Conservation (phyloP, 352 stramenopile species). For the Phytopythium helicoides region DNA sequence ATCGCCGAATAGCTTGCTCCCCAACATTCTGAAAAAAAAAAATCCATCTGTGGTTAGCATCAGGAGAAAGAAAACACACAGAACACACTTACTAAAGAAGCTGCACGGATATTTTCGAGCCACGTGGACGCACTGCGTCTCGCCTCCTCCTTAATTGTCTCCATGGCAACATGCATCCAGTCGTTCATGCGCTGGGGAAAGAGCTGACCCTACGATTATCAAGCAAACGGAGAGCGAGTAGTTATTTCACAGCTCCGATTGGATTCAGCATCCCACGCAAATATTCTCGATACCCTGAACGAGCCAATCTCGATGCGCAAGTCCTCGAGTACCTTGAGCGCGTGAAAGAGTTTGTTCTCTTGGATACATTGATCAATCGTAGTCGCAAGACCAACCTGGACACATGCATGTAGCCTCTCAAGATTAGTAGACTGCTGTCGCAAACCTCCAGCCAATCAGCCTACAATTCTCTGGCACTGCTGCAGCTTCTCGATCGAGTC, state of each 20-base stretch:
- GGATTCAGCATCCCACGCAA: not conserved
- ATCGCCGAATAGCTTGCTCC: constrained; percentile 59
- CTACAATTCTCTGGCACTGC: constrained; percentile 77
- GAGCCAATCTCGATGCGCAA: constrained; percentile 62
- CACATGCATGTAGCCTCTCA: not conserved
- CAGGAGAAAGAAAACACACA: not conserved
- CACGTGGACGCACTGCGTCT: constrained; percentile 61
- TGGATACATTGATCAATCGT: constrained; percentile 67
- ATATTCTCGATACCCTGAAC: constrained; percentile 41
- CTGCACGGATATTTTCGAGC: constrained; percentile 69
- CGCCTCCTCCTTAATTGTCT: constrained; percentile 71
- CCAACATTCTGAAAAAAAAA: constrained; percentile 45
- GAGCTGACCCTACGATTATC: constrained; percentile 46
- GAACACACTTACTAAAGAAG: constrained; percentile 35
- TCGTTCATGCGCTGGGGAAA: constrained; percentile 78
- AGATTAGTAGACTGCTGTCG: not conserved
- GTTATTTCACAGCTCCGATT: not conserved
- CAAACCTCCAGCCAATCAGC: not conserved
- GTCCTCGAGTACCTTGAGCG: constrained; percentile 73
- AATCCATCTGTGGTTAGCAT: constrained; percentile 1
- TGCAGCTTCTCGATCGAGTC: constrained; percentile 77
- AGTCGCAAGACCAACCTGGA: constrained; percentile 56
- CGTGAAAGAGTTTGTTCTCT: constrained; percentile 70
- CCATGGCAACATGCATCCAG: constrained; percentile 73
- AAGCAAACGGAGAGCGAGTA: not conserved